Base-by-base conservation (phyloP, 23 red algal genomes). In the Agarophyton chilense region DNA sequence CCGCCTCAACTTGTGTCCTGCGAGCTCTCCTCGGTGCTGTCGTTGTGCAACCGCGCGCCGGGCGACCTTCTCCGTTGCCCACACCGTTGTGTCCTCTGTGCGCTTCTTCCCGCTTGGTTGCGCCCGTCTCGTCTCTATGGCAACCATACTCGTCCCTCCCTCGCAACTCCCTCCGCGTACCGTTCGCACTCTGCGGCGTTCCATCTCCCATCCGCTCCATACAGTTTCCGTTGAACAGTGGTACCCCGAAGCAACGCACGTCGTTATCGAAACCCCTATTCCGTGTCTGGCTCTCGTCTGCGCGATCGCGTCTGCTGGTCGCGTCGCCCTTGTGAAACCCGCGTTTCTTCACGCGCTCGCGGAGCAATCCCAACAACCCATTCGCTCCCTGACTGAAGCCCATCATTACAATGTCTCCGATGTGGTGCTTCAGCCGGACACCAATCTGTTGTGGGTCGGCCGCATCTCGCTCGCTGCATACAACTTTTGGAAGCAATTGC, bases 401-500 rank as follows among this genome's bases (percentile, higher is more conserved):
- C 61, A 66, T 38, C 26, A 16, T 4, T 66, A 2, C 61, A 9
- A 21, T 10, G 29, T 66, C 2, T 11, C 26, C 26, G 61, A 66
- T 34, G 4, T 22, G 8, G 61, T 66, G 29, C 34, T 66, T 12
- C 16, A 66, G 8, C 29, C 61, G 14, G 25, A 66, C 24, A 66
- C 61, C 7, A 66, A 34, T 17, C 61, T 66, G 22, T 49, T 87
- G 29, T 87, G 82, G 82, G 68, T 55, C 21, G 82, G 82, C 1
- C 61, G 62, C 11, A 51, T 76, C 33, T 87, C 58, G 61, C 46
- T 46, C 2, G 64, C 39, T 4, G 61, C 82, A 28, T 87, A 66
- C 68, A 45, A 47, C 24, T 73, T 66, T 29, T 87, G 82, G 82
- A 52, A 61, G 51, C 0, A 28, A n/a, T 8, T 41, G 34, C 38